A percentile compares a stretch with the other conserved stretches of the same genome.
Evolutionary conservation across 1,284 basidiomycete species (phyloP).

Genomic region (Cystobasidium slooffiae): DNA sequence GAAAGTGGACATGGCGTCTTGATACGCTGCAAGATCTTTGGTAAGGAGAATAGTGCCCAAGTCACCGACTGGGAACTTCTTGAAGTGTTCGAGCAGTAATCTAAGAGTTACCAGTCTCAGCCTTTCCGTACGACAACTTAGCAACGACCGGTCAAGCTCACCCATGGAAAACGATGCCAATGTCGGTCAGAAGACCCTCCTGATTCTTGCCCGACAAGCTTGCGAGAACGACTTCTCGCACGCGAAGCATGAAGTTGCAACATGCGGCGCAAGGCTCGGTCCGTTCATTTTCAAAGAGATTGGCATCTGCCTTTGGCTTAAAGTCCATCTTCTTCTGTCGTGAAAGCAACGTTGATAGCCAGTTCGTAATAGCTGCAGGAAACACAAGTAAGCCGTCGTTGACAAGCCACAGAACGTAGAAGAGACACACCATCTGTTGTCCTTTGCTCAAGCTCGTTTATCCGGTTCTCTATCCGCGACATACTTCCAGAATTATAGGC

Average conservation of each 20-base stretch:
- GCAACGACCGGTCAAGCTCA: constrained; percentile 56
- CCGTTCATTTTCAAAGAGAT: constrained; percentile 90
- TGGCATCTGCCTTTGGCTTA: constrained; percentile 92
- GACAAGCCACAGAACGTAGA: not conserved
- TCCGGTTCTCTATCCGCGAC: constrained; percentile 81
- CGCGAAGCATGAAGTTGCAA: constrained; percentile 80
- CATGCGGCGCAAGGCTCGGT: constrained; percentile 92
- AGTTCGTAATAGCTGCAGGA: constrained; percentile 55
- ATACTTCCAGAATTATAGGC: constrained; percentile 90
- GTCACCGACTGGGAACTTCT: constrained; percentile 94
- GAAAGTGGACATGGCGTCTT: constrained; percentile 84
- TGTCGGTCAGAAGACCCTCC: constrained; percentile 88
- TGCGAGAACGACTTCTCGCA: constrained; percentile 73
- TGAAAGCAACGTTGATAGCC: constrained; percentile 66
- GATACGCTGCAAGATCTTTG: constrained; percentile 96
- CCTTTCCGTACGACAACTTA: not conserved
- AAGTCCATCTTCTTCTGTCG: constrained; percentile 98
- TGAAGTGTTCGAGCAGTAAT: constrained; percentile 88
- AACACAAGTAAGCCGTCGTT: not conserved
- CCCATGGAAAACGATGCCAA: constrained; percentile 94
- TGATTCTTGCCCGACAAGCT: constrained; percentile 87
- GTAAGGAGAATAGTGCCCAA: constrained; percentile 97
- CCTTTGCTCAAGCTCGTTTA: constrained; percentile 81
- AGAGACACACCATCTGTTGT: constrained; percentile 74
- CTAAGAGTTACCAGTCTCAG: constrained; percentile 59